Evolutionary conservation across 345 rosid genomes (phyloP).

Genomic region (Cardamine chenopodiifolia): DNA sequence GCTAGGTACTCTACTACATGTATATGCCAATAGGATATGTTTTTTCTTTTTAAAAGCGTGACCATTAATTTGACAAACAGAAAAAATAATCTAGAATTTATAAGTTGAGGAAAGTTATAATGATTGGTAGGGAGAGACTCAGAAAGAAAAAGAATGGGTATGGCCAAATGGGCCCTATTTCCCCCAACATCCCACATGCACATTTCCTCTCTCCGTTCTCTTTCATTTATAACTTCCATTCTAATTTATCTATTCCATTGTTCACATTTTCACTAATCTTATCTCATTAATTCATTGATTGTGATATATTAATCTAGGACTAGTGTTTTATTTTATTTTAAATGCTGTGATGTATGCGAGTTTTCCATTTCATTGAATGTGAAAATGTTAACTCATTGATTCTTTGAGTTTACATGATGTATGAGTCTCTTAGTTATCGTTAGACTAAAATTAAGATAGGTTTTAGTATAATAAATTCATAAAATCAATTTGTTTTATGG

Average conservation of each 20-base stretch:
- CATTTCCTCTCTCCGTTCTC: conserved; percentile 21
- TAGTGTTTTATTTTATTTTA: not conserved
- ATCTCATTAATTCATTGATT: conserved; percentile 5
- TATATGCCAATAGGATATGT: not conserved
- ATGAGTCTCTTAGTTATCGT: not conserved
- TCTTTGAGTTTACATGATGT: not conserved
- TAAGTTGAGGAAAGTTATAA: conserved; percentile 31
- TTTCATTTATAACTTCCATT: conserved; percentile 19
- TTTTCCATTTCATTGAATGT: conserved; percentile 2
- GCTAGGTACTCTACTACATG: conserved; percentile 8
- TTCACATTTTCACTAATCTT: conserved; percentile 1
- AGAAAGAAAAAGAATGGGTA: not conserved
- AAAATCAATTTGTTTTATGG: not conserved
- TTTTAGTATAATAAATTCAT: not conserved
- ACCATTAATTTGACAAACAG: conserved; percentile 15
- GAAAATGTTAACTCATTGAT: not conserved
- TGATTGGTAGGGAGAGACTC: conserved; percentile 43
- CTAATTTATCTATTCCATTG: not conserved
- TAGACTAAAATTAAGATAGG: not conserved
- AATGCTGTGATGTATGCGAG: not conserved
- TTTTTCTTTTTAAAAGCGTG: conserved; percentile 4
- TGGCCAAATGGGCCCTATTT: conserved; percentile 25
- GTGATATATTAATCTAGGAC: not conserved
- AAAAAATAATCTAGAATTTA: not conserved
- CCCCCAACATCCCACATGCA: conserved; percentile 44